These are phyloP conservation scores for Penicillium sp. DNA, from an alignment of 2,329 filamentous ascomycete genomes.

Conservation along the genomic window DNA sequence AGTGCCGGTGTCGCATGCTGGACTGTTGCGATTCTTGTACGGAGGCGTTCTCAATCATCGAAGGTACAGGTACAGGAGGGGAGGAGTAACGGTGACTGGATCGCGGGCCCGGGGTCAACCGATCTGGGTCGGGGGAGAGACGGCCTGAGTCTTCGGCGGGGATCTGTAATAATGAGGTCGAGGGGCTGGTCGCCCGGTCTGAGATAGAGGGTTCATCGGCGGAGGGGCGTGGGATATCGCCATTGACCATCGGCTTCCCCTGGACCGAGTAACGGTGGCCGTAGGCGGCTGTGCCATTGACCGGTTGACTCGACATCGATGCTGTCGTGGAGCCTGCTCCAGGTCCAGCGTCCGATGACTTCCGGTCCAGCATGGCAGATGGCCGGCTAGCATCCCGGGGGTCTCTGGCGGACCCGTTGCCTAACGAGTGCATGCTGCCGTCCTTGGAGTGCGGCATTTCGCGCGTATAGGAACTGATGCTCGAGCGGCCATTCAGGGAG, in stretches of 20 bases:
- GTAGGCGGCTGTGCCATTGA: constrained; percentile 25
- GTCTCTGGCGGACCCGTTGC: constrained; percentile 36
- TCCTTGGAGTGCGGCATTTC: constrained; percentile 43
- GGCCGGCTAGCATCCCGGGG: constrained; percentile 30
- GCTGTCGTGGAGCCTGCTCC: constrained; percentile 27
- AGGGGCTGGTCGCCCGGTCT: constrained; percentile 30
- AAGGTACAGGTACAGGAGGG: constrained; percentile 58
- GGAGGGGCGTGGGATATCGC: constrained; percentile 31
- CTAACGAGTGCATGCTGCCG: constrained; percentile 52
- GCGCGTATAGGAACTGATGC: constrained; percentile 44
- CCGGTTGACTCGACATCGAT: constrained; percentile 26
- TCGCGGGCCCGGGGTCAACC: constrained; percentile 29
- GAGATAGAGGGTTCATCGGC: constrained; percentile 32
- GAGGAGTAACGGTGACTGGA: constrained; percentile 39
- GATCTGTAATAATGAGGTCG: constrained; percentile 34
- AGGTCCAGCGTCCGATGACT: constrained; percentile 30
- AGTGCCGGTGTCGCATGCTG: constrained; percentile 77
- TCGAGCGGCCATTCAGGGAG: constrained; percentile 58
- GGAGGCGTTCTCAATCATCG: constrained; percentile 52
- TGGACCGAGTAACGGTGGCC: constrained; percentile 24
- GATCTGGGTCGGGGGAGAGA: constrained; percentile 32
- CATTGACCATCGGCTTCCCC: constrained; percentile 33
- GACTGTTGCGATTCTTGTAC: constrained; percentile 57
- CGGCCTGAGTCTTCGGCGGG: constrained; percentile 35
- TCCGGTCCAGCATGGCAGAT: constrained; percentile 30